Percentiles rank a stretch among this genome's conserved stretches.
phyloP scores from a whole-genome alignment of 73 alveolate genomes.

The Halteria grandinella region DNA sequence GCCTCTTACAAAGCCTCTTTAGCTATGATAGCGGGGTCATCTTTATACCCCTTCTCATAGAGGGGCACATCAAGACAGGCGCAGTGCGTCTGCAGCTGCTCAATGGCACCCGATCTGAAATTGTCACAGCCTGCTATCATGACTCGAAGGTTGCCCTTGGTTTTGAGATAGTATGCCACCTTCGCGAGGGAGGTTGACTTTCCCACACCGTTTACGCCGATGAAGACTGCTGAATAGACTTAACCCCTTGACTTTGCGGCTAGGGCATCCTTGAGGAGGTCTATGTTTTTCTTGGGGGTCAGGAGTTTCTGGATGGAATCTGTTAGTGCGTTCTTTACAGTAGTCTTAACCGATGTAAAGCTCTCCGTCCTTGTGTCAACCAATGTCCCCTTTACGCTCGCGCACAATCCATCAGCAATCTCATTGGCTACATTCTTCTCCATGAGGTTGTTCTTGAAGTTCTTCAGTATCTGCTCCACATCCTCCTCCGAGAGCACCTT shows the following conservation, averaged over 20 bases:
- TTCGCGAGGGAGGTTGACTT: slow-evolving; percentile 99
- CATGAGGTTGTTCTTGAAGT: slow-evolving; percentile 82
- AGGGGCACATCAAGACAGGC: slow-evolving; percentile 94
- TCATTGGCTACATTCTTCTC: slow-evolving; percentile 96
- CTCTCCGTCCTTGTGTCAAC: slow-evolving; percentile 91
- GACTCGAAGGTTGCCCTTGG: slow-evolving; percentile 84
- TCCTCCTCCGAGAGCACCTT: slow-evolving; percentile 91
- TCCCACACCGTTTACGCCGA: slow-evolving; percentile 99
- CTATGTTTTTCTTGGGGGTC: slow-evolving; percentile 95
- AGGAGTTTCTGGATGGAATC: slow-evolving; percentile 87
- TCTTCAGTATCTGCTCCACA: slow-evolving; percentile 89
- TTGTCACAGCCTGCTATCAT: slow-evolving; percentile 99
- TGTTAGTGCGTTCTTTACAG: slow-evolving; percentile 90
- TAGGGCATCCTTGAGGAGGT: slow-evolving; percentile 94
- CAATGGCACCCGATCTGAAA: slow-evolving; percentile 99
- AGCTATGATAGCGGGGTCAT: slow-evolving; percentile 95
- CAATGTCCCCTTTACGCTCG: slow-evolving; percentile 83
- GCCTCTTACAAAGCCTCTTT: slow-evolving; percentile 95
- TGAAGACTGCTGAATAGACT: slow-evolving; percentile 90
- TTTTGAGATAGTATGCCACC: slow-evolving; percentile 94
- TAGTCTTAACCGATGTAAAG: slow-evolving; percentile 88
- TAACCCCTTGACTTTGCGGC: slow-evolving; percentile 90
- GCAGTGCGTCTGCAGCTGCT: slow-evolving; percentile 97
- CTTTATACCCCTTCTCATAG: slow-evolving; percentile 99
- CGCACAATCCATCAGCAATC: slow-evolving; percentile 90